These are phyloP conservation scores for Kwoniella dendrophila DNA, from an alignment of 768 basidiomycete genomes.

Conservation along the genomic window DNA sequence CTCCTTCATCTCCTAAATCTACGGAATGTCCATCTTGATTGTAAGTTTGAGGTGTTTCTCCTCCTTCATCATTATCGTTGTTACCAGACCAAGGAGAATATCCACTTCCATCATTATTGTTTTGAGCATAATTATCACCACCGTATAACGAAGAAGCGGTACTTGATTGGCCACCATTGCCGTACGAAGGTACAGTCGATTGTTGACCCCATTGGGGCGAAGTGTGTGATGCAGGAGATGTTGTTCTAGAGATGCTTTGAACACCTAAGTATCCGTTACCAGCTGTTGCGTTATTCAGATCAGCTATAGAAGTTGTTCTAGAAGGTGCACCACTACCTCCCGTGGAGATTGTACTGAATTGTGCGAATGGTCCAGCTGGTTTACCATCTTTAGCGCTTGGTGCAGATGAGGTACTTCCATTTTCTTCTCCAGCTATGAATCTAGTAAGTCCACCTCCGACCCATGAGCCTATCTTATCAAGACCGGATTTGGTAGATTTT, in stretches of 20 bases:
- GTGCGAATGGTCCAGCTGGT: slow-evolving; percentile 76
- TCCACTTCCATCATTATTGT: not conserved
- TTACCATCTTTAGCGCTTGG: slow-evolving; percentile 53
- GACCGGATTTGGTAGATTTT: slow-evolving; percentile 73
- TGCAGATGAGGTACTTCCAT: slow-evolving; percentile 57
- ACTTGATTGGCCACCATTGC: slow-evolving; percentile 11
- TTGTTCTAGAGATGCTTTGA: slow-evolving; percentile 32
- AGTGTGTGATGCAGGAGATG: slow-evolving; percentile 49
- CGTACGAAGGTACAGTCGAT: not conserved
- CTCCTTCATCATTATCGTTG: slow-evolving; percentile 1
- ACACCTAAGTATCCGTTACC: slow-evolving; percentile 28
- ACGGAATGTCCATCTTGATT: not conserved
- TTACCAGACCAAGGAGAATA: slow-evolving; percentile 13
- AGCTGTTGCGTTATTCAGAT: slow-evolving; percentile 25
- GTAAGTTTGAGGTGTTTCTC: slow-evolving; percentile 12
- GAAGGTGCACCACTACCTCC: slow-evolving; percentile 41
- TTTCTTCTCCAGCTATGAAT: slow-evolving; percentile 84
- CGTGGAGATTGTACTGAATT: slow-evolving; percentile 89
- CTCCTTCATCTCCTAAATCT: slow-evolving; percentile 21
- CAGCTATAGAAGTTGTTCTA: slow-evolving; percentile 40
- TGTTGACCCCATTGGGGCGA: slow-evolving; percentile 69
- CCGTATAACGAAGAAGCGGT: slow-evolving; percentile 21
- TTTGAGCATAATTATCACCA: slow-evolving; percentile 4
- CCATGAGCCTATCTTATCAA: slow-evolving; percentile 89
- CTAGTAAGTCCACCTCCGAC: slow-evolving; percentile 89